phyloP scores from a whole-genome alignment of 495 filamentous ascomycete genomes.

The Copromyces sp. region DNA sequence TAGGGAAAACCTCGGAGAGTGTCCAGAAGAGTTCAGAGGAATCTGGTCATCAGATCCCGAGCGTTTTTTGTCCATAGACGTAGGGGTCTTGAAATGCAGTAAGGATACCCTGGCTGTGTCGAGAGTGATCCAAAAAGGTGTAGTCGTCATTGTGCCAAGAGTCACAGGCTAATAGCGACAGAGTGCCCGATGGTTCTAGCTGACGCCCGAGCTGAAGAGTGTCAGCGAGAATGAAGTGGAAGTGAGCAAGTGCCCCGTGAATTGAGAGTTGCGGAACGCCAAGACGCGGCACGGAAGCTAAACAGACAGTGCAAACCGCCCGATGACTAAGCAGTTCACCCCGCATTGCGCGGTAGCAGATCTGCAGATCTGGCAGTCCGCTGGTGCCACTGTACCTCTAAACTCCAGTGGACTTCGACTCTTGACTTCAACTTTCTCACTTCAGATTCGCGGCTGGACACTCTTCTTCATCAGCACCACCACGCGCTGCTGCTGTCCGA shows the following conservation, averaged over 20 bases:
- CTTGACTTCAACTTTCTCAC: not conserved
- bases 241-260: not conserved
- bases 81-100: not conserved
- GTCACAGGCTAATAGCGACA: not conserved
- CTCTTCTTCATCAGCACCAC: not conserved
- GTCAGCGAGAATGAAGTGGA: not conserved
- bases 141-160: not conserved
- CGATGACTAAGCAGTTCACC: not conserved
- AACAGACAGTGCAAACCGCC: not conserved
- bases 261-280: not conserved
- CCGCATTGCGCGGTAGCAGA: not conserved
- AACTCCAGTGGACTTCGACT: not conserved
- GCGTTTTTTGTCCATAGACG: not conserved
- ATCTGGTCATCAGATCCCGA: not conserved
- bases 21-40: too few relatives aligned
- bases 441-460: not conserved
- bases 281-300: not conserved
- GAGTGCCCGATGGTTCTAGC: not conserved
- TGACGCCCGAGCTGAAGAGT: not conserved
- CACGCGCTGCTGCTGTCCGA: not conserved
- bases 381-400: not conserved
- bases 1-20: too few relatives aligned
- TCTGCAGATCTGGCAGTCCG: not conserved
- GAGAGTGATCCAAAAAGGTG: not conserved
- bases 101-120: not conserved